These are phyloP conservation scores for Myrmaecium sp. DNA, from an alignment of 2,329 filamentous ascomycete species.

Conservation along the genomic window DNA sequence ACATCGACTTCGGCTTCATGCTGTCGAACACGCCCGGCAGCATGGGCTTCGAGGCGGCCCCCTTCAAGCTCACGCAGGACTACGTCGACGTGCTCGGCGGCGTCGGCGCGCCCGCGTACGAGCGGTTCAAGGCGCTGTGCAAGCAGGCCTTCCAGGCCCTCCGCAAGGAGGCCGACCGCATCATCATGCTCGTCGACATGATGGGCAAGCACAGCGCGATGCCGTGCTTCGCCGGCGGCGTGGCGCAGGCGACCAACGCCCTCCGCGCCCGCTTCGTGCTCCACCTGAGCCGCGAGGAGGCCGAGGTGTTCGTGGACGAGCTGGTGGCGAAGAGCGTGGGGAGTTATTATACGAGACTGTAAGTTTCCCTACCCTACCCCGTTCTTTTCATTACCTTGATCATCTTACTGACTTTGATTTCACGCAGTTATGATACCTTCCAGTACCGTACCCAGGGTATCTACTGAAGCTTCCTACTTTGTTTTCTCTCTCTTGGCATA, in stretches of 20 bases:
- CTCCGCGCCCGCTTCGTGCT: slow-evolving; percentile 63
- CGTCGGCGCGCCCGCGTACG: slow-evolving; percentile 49
- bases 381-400: not conserved
- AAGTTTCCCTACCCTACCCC: slow-evolving; percentile 19
- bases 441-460: slow-evolving; percentile 80
- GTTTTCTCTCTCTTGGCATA: too few species aligned
- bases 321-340: slow-evolving; percentile 66
- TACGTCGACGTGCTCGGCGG: slow-evolving; percentile 74
- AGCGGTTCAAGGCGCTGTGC: slow-evolving; percentile 62
- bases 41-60: slow-evolving; percentile 72
- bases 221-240: slow-evolving; percentile 64
- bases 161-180: slow-evolving; percentile 59
- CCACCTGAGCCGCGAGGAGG: slow-evolving; percentile 67
- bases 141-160: slow-evolving; percentile 74
- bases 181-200: slow-evolving; percentile 67
- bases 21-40: slow-evolving; percentile 71
- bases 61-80: slow-evolving; percentile 73
- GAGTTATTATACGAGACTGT: slow-evolving; percentile 77
- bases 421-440: slow-evolving; percentile 61
- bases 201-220: slow-evolving; percentile 74
- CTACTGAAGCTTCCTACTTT: too few species aligned
- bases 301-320: slow-evolving; percentile 68
- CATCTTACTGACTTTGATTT: slow-evolving; percentile 7
- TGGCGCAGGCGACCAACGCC: slow-evolving; percentile 51
- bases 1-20: slow-evolving; percentile 87